A percentile compares a stretch with the other conserved stretches of the same genome.
phyloP scores from a whole-genome alignment of 2,329 filamentous ascomycete genomes.

The Dissoconium aciculare region DNA sequence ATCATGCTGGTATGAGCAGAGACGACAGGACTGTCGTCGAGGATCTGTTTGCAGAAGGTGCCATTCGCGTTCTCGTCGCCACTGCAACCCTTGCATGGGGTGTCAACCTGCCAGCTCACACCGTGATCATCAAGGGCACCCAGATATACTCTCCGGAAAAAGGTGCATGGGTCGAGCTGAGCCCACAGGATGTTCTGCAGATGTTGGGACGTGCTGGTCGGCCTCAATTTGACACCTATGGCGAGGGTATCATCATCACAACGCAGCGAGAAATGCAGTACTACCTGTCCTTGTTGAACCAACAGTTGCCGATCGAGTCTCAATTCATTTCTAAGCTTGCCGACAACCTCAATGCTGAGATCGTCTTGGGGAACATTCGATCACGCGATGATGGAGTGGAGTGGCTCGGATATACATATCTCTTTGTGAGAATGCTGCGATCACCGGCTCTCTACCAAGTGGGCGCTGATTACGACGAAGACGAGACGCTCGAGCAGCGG shows the following conservation, averaged over 20 bases:
- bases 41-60: constrained; percentile 79
- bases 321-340: constrained; percentile 86
- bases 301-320: constrained; percentile 93
- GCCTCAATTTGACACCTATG: constrained; percentile 93
- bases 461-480: constrained; percentile 86
- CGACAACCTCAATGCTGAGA: constrained; percentile 90
- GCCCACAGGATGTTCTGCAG: constrained; percentile 91
- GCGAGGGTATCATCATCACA: constrained; percentile 97
- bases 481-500: constrained; percentile 84
- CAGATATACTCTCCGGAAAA: constrained; percentile 97
- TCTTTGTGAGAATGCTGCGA: constrained; percentile 93
- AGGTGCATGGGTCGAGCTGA: constrained; percentile 95
- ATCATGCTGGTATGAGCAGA: constrained; percentile 93
- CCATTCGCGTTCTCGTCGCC: constrained; percentile 88
- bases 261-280: constrained; percentile 92
- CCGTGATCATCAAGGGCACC: constrained; percentile 97
- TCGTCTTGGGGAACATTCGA: constrained; percentile 86
- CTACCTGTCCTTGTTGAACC: constrained; percentile 89
- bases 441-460: constrained; percentile 93
- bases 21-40: constrained; percentile 92
- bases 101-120: constrained; percentile 94
- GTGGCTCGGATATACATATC: constrained; percentile 95
- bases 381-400: constrained; percentile 93
- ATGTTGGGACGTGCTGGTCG: constrained; percentile 96
- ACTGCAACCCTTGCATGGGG: constrained; percentile 98